A percentile compares a stretch with the other conserved stretches of the same genome.
phyloP scores from a whole-genome alignment of 2,329 filamentous ascomycete genomes.

The Rugonectria rugulosa region DNA sequence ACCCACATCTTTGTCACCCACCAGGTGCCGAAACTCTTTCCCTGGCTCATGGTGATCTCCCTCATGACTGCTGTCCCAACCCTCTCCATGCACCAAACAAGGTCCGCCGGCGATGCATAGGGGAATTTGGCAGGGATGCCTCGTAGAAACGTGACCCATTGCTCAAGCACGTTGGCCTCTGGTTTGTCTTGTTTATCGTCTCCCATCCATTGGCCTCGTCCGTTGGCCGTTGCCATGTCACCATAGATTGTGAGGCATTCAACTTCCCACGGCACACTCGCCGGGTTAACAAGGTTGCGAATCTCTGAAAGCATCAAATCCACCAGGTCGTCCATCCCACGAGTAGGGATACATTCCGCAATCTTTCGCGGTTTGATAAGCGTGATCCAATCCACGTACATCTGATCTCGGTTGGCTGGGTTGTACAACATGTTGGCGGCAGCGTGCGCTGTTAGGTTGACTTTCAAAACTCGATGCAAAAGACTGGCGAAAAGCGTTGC shows the following conservation, averaged over 20 bases:
- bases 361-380: conserved; percentile 69
- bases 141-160: conserved; percentile 77
- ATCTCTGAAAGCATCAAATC: conserved; percentile 71
- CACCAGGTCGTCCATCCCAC: conserved; percentile 72
- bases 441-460: conserved; percentile 93
- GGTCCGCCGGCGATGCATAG: conserved; percentile 73
- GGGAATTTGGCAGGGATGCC: conserved; percentile 76
- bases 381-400: conserved; percentile 91
- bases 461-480: conserved; percentile 84
- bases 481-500: conserved; percentile 89
- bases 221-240: conserved; percentile 59
- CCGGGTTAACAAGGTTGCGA: conserved; percentile 73
- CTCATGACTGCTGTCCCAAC: conserved; percentile 80
- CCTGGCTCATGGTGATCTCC: conserved; percentile 80
- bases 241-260: conserved; percentile 69
- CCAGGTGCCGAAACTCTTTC: conserved; percentile 87
- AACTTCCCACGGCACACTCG: conserved; percentile 70
- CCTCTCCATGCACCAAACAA: conserved; percentile 79
- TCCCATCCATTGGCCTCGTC: conserved; percentile 45
- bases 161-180: conserved; percentile 75
- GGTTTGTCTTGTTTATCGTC: conserved; percentile 41
- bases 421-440: conserved; percentile 92
- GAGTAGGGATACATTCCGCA: conserved; percentile 68
- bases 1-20: conserved; percentile 96
- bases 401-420: conserved; percentile 87